Base-by-base conservation (phyloP, 1,139 yeast genomes). In the Diutina mesorugosa region DNA sequence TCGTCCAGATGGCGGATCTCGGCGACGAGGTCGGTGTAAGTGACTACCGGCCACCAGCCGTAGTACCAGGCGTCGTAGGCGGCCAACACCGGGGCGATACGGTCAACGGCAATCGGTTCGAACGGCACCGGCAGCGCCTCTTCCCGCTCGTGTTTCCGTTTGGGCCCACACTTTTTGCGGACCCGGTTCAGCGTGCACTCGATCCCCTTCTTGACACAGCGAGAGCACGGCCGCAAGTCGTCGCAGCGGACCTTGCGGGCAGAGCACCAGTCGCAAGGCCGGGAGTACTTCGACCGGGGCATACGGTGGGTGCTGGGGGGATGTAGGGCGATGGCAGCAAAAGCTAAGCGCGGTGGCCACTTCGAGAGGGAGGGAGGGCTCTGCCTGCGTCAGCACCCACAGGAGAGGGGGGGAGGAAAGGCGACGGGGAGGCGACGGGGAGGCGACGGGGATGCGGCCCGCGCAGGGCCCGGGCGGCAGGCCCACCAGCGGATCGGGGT, bases 241-340 rank as follows among this genome's bases (percentile, higher is more conserved):
- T 61, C 58, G 55, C 67, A 64, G 2, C 66, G 61, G 26, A 64
- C 60, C 38, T 64, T 59, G n/a, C 65, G 57, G 14, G 61, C 55
- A 29, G 64, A 63, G 56, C 67, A 64, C 12, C 56, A 57, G 56
- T 64, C 67, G 54, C 67, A 64, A 9, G 67, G 67, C 18, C 64
- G 58, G 38, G 62, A 59, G 55, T 63, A 63, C 58, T 61, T 61
- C 26, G 62, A 50, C 26, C 53, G 41, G 21, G 53, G 53, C 53
- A 50, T 50, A 7, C 14, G 41, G 41, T 12, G 41, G n/a, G 14
- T 5, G 41, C 16, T 12, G n/a, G 41, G 14, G n/a, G 41, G n/a
- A 8, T 35, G 26, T 21, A 2, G 26, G 26, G 26, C 3, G 26
- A 21, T 35, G 41, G 41, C n/a, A 16, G 41, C 10, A 16, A 35